Percentiles rank a stretch among this genome's conserved stretches.
phyloP scores from a whole-genome alignment of 2,329 filamentous ascomycete genomes.

The Aspergillus texensis region DNA sequence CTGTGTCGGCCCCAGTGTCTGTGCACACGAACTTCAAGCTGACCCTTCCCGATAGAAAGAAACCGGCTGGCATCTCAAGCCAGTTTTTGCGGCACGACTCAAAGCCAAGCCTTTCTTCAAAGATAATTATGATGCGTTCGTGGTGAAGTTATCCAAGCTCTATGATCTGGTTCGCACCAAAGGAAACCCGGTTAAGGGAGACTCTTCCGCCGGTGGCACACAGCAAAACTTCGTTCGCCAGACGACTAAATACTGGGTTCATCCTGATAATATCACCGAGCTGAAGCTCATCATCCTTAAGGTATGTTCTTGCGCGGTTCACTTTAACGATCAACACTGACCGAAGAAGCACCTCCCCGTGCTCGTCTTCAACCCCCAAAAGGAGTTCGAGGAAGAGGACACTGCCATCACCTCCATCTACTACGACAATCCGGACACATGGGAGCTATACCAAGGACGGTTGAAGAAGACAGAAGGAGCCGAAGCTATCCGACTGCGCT shows the following conservation, averaged over 20 bases:
- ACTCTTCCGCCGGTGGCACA: conserved; percentile 84
- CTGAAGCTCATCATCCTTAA: conserved; percentile 97
- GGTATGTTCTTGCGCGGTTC: conserved; percentile 37
- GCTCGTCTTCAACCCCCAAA: conserved; percentile 94
- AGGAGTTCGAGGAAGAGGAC: conserved; percentile 89
- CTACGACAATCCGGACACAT: conserved; percentile 91
- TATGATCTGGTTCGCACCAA: conserved; percentile 94
- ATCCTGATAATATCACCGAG: conserved; percentile 97
- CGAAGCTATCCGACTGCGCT: conserved; percentile 91
- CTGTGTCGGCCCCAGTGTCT: not conserved
- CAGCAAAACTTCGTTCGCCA: conserved; percentile 97
- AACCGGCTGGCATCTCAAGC: conserved; percentile 89
- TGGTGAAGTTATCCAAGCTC: conserved; percentile 90
- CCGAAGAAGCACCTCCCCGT: conserved; percentile 76
- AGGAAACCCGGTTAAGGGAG: conserved; percentile 88
- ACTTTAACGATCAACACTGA: conserved; percentile 1
- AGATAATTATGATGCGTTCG: conserved; percentile 95
- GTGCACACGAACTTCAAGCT: conserved; percentile 1
- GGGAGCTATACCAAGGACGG: conserved; percentile 91
- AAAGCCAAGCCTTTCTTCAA: conserved; percentile 98
- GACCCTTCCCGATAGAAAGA: conserved; percentile 67
- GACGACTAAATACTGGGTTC: conserved; percentile 99
- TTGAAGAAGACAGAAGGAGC: conserved; percentile 98
- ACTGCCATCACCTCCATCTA: conserved; percentile 98
- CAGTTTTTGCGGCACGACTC: conserved; percentile 91